Evolutionary conservation across 192 early-diverging fungal species (phyloP).

Genomic region (Dissophora globulifera): DNA sequence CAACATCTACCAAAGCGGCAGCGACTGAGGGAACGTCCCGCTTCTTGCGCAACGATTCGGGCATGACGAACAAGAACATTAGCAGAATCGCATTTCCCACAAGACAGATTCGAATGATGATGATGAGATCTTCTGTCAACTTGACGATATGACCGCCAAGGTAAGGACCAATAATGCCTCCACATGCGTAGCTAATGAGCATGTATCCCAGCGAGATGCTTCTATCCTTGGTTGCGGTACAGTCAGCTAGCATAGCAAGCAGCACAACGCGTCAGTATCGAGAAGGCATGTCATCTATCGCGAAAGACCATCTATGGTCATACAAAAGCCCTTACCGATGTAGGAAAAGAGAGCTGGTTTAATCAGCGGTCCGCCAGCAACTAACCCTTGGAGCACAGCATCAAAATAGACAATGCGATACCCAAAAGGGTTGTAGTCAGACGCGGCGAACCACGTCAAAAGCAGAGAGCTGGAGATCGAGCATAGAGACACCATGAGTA

Average conservation of each 20-base stretch:
- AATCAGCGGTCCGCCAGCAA: neutral
- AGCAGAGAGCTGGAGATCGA: neutral
- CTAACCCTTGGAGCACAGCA: neutral
- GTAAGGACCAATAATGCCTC: neutral
- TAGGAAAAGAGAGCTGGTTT: conserved; percentile 3
- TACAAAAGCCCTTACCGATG: neutral
- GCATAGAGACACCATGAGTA: neutral
- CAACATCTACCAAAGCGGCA: too few species aligned
- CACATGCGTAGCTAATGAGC: neutral
- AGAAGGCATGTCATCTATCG: too few species aligned
- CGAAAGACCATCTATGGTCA: too few species aligned
- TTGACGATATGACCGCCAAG: conserved; percentile 3
- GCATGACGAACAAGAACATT: neutral
- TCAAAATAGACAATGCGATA: neutral
- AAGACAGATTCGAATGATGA: neutral
- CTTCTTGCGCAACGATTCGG: conserved; percentile 12
- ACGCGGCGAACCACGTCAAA: conserved; percentile 1
- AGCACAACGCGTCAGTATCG: too few species aligned
- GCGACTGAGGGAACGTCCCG: too few species aligned
- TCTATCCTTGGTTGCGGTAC: neutral
- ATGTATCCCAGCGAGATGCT: conserved; percentile 17
- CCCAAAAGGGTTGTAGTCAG: neutral
- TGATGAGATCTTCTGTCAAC: neutral
- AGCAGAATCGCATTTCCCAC: neutral
- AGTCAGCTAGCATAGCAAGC: conserved; percentile 8